A percentile compares a stretch with the other conserved stretches of the same genome.
phyloP scores from a whole-genome alignment of 805 yeast species.

The Kregervanrija fluxuum region DNA sequence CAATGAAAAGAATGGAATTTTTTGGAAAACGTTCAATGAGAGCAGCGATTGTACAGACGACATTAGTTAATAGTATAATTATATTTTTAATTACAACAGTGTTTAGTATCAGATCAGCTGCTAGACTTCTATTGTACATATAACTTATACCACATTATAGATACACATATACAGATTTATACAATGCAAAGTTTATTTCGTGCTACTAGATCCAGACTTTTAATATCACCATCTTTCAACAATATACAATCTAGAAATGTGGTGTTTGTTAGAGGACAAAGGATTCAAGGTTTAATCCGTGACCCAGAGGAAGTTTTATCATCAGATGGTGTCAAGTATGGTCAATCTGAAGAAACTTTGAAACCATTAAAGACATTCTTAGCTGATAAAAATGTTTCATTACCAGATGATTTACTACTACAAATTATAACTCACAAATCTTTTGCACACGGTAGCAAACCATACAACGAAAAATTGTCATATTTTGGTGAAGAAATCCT shows the following conservation, averaged over 20 bases:
- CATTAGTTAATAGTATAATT: no score
- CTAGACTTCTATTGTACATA: no score
- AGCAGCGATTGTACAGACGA: no score
- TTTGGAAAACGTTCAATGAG: no score
- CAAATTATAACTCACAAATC: conserved; percentile 92
- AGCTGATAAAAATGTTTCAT: conserved; percentile 28
- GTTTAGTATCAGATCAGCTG: no score
- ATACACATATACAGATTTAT: no score
- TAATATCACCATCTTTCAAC: conserved; percentile 4
- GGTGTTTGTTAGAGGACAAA: conserved; percentile 40
- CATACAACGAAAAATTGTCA: conserved; percentile 81
- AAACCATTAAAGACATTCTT: conserved; percentile 40
- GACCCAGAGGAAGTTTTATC: conserved; percentile 56
- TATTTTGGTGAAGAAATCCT: conserved; percentile 62
- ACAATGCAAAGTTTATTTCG: no score
- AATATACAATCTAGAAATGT: conserved; percentile 15
- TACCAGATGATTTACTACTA: conserved; percentile 58
- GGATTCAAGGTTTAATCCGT: conserved; percentile 66
- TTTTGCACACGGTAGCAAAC: conserved; percentile 84
- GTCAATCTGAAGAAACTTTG: conserved; percentile 41
- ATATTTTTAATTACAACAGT: no score
- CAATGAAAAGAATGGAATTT: neutral
- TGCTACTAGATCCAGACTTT: neutral
- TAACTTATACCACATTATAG: no score
- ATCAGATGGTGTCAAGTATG: conserved; percentile 49